phyloP scores from a whole-genome alignment of 805 yeast species.

The Myxozyma udenii region DNA sequence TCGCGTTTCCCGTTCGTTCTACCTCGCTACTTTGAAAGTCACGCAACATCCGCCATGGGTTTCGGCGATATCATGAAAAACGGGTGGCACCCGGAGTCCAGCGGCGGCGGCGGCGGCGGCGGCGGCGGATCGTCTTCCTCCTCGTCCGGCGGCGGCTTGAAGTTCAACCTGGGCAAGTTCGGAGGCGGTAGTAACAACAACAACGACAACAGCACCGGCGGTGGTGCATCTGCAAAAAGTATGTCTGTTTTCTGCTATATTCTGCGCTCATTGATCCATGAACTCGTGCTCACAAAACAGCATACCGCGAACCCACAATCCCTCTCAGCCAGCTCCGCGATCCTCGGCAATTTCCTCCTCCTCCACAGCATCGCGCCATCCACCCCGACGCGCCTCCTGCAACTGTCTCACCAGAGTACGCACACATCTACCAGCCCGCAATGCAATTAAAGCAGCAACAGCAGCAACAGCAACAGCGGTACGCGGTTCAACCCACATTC shows the following conservation, averaged over 20 bases:
- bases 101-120: conserved; percentile 1
- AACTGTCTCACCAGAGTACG: conserved; percentile 21
- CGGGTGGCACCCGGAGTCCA: conserved; percentile 31
- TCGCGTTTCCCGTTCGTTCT: no score
- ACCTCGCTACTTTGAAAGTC: no score
- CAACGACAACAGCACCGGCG: background rate
- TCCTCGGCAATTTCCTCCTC: conserved; percentile 44
- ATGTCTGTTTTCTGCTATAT: background rate
- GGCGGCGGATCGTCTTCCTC: conserved; percentile 6
- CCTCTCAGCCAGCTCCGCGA: conserved; percentile 38
- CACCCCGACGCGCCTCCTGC: conserved; percentile 34
- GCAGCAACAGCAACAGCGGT: conserved; percentile 19
- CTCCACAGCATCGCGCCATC: conserved; percentile 46
- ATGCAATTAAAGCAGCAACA: conserved; percentile 26
- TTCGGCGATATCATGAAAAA: conserved; percentile 26
- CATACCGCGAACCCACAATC: conserved; percentile 21
- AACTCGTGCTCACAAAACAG: no score
- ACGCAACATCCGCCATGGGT: conserved; percentile 17
- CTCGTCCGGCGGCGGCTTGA: conserved; percentile 8
- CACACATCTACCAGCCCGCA: conserved; percentile 26
- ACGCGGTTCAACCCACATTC: conserved; percentile 12
- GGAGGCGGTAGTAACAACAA: background rate
- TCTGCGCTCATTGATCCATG: background rate
- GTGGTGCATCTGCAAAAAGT: background rate
- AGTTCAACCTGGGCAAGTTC: background rate